Evolutionary conservation across 163 green algal genomes (phyloP).

Genomic region (Chloroidium sp.): DNA sequence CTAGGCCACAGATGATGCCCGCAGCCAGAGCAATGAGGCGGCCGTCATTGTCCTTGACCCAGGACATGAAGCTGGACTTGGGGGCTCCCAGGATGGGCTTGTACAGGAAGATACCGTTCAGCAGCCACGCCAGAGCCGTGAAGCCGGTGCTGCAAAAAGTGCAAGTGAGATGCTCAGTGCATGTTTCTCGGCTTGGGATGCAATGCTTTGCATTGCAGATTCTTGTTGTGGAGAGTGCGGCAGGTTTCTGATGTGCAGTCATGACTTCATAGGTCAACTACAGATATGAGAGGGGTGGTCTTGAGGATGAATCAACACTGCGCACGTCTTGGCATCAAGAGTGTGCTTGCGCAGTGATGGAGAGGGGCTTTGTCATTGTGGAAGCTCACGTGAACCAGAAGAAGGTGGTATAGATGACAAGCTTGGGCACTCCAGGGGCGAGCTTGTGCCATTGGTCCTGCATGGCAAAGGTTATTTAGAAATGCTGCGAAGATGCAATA

Average conservation of each 20-base stretch:
- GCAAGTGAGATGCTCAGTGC: not conserved
- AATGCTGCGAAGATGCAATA: not conserved
- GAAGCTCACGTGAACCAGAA: constrained; percentile 19
- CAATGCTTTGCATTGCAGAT: no score
- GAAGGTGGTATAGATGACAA: constrained; percentile 30
- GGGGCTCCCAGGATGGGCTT: constrained; percentile 20
- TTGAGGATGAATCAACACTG: no score
- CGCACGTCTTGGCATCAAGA: no score
- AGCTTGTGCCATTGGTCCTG: constrained; percentile 24
- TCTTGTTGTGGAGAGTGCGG: no score
- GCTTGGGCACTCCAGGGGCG: constrained; percentile 6
- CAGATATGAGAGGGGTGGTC: no score
- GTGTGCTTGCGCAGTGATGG: no score
- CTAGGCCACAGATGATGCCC: constrained; percentile 21
- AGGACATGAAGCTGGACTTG: constrained; percentile 12
- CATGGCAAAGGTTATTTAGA: not conserved
- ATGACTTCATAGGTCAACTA: no score
- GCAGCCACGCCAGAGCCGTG: not conserved
- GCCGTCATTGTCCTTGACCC: constrained; percentile 9
- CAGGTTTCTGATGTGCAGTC: no score
- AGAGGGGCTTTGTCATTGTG: no score
- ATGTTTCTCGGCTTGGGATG: not conserved
- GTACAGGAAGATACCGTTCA: constrained; percentile 25
- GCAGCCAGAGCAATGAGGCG: constrained; percentile 12
- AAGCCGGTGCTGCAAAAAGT: not conserved